Percentiles rank a stretch among this genome's conserved stretches.
Evolutionary conservation across 192 early-diverging fungal genomes (phyloP).

Genomic region (Pilobolus umbonatus): DNA sequence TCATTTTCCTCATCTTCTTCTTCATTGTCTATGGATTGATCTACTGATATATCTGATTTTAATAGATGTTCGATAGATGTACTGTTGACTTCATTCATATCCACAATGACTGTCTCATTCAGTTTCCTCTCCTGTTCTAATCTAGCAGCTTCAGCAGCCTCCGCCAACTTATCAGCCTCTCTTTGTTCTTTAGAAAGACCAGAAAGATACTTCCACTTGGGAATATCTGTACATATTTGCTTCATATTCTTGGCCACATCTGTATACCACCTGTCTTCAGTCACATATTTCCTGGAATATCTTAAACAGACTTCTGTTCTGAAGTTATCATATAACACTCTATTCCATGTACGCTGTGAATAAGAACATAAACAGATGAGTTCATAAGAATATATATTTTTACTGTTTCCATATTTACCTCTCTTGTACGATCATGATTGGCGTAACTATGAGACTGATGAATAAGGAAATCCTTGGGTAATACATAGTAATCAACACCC

Average conservation of each 20-base stretch:
- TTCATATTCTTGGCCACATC: constrained; percentile 35
- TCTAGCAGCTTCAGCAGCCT: background rate
- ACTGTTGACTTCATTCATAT: no score
- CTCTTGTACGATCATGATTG: constrained; percentile 39
- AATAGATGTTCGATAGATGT: background rate
- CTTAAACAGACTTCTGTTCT: constrained; percentile 47
- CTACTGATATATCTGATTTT: no score
- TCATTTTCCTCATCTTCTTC: no score
- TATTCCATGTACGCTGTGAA: constrained; percentile 43
- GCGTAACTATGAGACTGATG: constrained; percentile 50
- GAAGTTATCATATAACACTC: constrained; percentile 41
- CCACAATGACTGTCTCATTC: no score
- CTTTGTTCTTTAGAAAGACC: constrained; percentile 1
- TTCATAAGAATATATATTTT: constrained; percentile 1
- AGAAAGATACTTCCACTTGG: constrained; percentile 26
- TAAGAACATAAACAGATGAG: background rate
- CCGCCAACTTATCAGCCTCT: constrained; percentile 10
- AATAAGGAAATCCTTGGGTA: constrained; percentile 47
- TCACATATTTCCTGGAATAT: constrained; percentile 44
- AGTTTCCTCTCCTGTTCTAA: constrained; percentile 1
- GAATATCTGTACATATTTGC: constrained; percentile 38
- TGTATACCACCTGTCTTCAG: constrained; percentile 28
- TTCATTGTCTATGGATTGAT: no score
- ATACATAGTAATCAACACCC: constrained; percentile 44
- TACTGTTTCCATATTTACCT: constrained; percentile 28